These are phyloP conservation scores for Dunaliella sp. DNA, from an alignment of 139 green algal species.

Conservation along the genomic window DNA sequence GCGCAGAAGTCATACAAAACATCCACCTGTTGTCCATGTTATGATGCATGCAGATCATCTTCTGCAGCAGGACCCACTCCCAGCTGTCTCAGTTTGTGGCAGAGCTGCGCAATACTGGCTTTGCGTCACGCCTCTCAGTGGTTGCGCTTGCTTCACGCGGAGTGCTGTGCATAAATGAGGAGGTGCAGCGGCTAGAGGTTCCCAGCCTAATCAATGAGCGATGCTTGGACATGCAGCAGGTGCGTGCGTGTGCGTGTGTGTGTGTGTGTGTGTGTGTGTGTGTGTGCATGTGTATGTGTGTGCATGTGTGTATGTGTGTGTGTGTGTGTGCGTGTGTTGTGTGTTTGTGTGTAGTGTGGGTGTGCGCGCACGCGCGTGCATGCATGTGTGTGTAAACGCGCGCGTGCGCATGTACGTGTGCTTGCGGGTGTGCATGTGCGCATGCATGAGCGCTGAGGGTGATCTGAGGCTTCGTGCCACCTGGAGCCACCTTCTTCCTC, in stretches of 20 bases:
- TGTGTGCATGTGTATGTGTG: too few species aligned
- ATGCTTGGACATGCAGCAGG: slow-evolving; percentile 85
- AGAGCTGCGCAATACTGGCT: slow-evolving; percentile 74
- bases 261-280: not conserved
- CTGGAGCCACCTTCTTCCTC: too few species aligned
- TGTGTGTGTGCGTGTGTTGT: too few species aligned
- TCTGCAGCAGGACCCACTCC: slow-evolving; percentile 92
- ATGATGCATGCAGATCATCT: slow-evolving; percentile 75
- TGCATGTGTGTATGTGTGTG: too few species aligned
- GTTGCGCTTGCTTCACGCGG: slow-evolving; percentile 59
- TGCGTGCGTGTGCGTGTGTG: not conserved
- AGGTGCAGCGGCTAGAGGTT: slow-evolving; percentile 51
- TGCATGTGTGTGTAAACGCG: too few species aligned
- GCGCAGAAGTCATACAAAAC: too few species aligned
- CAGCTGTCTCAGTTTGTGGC: slow-evolving; percentile 92
- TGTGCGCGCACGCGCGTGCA: too few species aligned
- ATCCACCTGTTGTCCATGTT: not conserved
- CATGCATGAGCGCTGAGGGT: too few species aligned
- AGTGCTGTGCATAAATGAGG: slow-evolving; percentile 86
- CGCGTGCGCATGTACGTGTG: too few species aligned
- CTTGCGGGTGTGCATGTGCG: too few species aligned
- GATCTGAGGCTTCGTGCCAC: too few species aligned
- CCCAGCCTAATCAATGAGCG: slow-evolving; percentile 78
- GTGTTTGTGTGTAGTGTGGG: too few species aligned
- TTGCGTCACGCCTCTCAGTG: slow-evolving; percentile 54